Conservation (phyloP, 352 stramenopile species). For the Sclerospora graminicola region DNA sequence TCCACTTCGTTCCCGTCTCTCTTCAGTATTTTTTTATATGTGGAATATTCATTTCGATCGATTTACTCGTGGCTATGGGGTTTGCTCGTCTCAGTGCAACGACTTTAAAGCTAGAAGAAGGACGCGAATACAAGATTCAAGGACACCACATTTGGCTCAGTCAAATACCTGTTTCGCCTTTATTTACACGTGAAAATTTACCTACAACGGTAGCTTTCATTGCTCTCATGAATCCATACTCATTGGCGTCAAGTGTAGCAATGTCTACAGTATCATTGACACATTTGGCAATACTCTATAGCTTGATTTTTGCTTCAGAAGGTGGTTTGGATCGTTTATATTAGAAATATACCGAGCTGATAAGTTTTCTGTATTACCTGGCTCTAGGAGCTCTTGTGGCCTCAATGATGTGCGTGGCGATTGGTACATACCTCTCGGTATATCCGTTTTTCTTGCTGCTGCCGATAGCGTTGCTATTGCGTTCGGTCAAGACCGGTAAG, state of each 20-base stretch:
- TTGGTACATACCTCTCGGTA: conserved; percentile 64
- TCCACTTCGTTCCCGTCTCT: conserved; percentile 10
- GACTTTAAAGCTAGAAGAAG: conserved; percentile 42
- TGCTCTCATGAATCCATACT: conserved; percentile 74
- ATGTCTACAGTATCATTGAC: conserved; percentile 67
- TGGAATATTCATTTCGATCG: conserved; percentile 36
- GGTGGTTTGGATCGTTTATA: conserved; percentile 12
- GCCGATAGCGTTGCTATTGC: conserved; percentile 39
- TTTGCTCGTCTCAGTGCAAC: conserved; percentile 42
- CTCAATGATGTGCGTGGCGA: conserved; percentile 41
- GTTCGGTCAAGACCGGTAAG: conserved; percentile 10
- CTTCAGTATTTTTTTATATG: conserved; percentile 25
- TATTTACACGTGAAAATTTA: conserved; percentile 38
- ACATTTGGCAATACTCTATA: conserved; percentile 53
- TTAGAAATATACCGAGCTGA: not conserved
- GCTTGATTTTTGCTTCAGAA: conserved; percentile 59
- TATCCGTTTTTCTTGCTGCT: conserved; percentile 59
- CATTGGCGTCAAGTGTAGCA: conserved; percentile 48
- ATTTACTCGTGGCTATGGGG: conserved; percentile 45
- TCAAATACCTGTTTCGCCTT: conserved; percentile 55
- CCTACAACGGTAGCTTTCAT: conserved; percentile 41
- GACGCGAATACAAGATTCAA: conserved; percentile 19
- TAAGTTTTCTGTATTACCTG: conserved; percentile 1
- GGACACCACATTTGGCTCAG: conserved; percentile 63
- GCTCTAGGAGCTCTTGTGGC: conserved; percentile 26